Conservation (phyloP, 1,139 yeast species). For the Zygotorulaspora mrakii region DNA sequence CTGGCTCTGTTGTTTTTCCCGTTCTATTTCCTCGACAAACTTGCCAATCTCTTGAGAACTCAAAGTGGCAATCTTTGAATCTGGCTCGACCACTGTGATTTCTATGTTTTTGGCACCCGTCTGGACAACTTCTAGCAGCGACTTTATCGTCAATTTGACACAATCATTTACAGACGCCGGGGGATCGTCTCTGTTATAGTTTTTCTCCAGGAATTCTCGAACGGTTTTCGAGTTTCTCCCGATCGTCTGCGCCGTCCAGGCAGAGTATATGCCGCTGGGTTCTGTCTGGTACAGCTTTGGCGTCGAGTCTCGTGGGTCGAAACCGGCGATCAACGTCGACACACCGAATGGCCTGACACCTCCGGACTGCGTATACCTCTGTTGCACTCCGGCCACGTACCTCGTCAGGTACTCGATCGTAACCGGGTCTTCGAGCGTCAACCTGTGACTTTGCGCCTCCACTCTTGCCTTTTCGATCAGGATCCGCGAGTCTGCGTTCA, state of each 20-base stretch:
- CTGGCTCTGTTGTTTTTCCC: conserved; percentile 67
- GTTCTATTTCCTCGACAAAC: conserved; percentile 80
- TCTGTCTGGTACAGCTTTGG: conserved; percentile 93
- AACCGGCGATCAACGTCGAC: conserved; percentile 92
- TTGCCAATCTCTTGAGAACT: conserved; percentile 70
- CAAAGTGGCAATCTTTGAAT: conserved; percentile 49
- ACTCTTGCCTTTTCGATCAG: conserved; percentile 92
- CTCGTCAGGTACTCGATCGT: conserved; percentile 88
- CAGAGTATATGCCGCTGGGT: conserved; percentile 95
- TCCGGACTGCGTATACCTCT: conserved; percentile 95
- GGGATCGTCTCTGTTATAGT: conserved; percentile 54
- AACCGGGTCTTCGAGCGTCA: conserved; percentile 92
- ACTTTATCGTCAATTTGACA: conserved; percentile 75
- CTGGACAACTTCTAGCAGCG: conserved; percentile 92
- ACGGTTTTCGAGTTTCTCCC: conserved; percentile 96
- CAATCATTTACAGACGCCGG: conserved; percentile 71
- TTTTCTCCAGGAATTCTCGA: conserved; percentile 90
- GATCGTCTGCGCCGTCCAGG: conserved; percentile 99
- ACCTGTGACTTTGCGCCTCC: conserved; percentile 94
- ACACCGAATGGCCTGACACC: conserved; percentile 97
- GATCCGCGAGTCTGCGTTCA: conserved; percentile 96
- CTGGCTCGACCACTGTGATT: conserved; percentile 79
- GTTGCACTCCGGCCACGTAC: conserved; percentile 96
- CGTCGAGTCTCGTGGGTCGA: conserved; percentile 75
- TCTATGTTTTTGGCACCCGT: conserved; percentile 97